A percentile compares a stretch with the other conserved stretches of the same genome.
phyloP scores from a whole-genome alignment of 2,329 filamentous ascomycete species.

The Ceratocystis diversiconidia region DNA sequence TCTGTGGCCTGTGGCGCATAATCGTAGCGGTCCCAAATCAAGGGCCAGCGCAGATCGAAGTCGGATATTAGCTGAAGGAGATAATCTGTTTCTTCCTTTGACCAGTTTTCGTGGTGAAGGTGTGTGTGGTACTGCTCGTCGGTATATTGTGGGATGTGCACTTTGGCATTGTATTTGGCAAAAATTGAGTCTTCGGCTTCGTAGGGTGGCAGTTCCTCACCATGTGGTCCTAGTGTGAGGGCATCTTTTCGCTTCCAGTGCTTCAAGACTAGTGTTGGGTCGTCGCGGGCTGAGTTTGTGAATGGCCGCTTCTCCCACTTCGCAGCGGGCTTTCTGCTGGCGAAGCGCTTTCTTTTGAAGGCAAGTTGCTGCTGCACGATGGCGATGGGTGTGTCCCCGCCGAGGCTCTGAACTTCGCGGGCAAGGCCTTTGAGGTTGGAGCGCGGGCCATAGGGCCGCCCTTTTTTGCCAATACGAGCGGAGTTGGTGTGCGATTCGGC shows the following conservation, averaged over 20 bases:
- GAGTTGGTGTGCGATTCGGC: slow-evolving; percentile 36
- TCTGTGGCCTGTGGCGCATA: slow-evolving; percentile 39
- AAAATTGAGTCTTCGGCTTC: slow-evolving; percentile 49
- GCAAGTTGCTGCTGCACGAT: slow-evolving; percentile 46
- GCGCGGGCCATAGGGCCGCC: slow-evolving; percentile 48
- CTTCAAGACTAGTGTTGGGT: slow-evolving; percentile 50
- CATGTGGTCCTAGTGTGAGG: slow-evolving; percentile 13
- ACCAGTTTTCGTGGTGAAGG: slow-evolving; percentile 66
- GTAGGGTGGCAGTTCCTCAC: slow-evolving; percentile 17
- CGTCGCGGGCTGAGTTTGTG: slow-evolving; percentile 59
- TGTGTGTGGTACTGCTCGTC: slow-evolving; percentile 73
- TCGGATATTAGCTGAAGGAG: slow-evolving; percentile 60
- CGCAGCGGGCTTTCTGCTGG: slow-evolving; percentile 40
- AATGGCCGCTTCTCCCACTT: slow-evolving; percentile 59
- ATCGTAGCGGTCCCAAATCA: slow-evolving; percentile 89
- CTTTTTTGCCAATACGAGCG: slow-evolving; percentile 55
- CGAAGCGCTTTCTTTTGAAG: slow-evolving; percentile 45
- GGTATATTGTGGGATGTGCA: slow-evolving; percentile 66
- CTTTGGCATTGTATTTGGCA: slow-evolving; percentile 75
- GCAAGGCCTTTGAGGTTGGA: slow-evolving; percentile 49
- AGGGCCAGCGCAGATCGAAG: slow-evolving; percentile 76
- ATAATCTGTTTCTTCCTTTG: slow-evolving; percentile 87
- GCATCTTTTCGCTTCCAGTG: slow-evolving; percentile 61
- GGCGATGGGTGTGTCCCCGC: slow-evolving; percentile 52
- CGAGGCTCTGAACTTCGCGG: slow-evolving; percentile 50